These are phyloP conservation scores for Arbutus unedo DNA, from an alignment of 148 eudicot species.

Conservation along the genomic window DNA sequence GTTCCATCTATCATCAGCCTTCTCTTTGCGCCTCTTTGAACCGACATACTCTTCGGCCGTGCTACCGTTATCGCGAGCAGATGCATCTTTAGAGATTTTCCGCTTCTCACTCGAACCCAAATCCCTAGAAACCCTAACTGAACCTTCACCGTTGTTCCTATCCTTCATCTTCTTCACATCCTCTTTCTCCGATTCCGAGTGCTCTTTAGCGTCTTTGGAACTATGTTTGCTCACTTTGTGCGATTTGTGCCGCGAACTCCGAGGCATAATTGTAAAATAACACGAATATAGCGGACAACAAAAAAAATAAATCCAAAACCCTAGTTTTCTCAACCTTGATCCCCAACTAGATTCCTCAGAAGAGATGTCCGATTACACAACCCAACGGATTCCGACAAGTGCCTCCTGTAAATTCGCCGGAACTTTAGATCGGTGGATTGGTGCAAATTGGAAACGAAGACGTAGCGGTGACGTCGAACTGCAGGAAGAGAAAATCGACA, in stretches of 20 bases:
- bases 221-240: slow-evolving; percentile 68
- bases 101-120: slow-evolving; percentile 64
- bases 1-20: slow-evolving; percentile 69
- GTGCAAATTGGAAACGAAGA: not conserved
- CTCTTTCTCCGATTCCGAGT: slow-evolving; percentile 59
- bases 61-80: slow-evolving; percentile 44
- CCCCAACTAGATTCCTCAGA: not conserved
- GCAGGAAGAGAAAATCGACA: not conserved
- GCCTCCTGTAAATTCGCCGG: slow-evolving; percentile 4
- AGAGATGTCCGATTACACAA: not conserved
- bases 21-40: slow-evolving; percentile 72
- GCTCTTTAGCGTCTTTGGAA: slow-evolving; percentile 52
- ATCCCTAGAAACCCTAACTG: slow-evolving; percentile 53
- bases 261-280: slow-evolving; percentile 50
- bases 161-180: slow-evolving; percentile 65
- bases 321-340: slow-evolving; percentile 8
- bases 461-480: not conserved
- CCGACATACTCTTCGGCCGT: slow-evolving; percentile 39
- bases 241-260: slow-evolving; percentile 89
- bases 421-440: slow-evolving; percentile 4
- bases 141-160: slow-evolving; percentile 47
- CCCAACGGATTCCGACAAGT: not conserved
- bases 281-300: not conserved
- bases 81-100: slow-evolving; percentile 43
- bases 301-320: slow-evolving; percentile 10